A percentile compares a stretch with the other conserved stretches of the same genome.
These are phyloP conservation scores for Mikania micrantha DNA, from an alignment of 129 eudicot species.

Conservation along the genomic window DNA sequence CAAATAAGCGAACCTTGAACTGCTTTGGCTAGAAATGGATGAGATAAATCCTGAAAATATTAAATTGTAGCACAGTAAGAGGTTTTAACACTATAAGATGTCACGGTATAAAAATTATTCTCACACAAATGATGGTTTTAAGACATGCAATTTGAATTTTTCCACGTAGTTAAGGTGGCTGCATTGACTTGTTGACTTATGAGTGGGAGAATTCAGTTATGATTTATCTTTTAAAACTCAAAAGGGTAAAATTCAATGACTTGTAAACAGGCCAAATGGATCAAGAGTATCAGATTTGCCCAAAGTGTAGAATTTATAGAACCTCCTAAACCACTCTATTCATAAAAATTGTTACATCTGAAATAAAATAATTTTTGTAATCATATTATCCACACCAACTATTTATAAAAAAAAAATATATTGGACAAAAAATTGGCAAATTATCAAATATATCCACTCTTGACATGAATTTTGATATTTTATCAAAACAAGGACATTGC, in stretches of 20 bases:
- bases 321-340: background rate
- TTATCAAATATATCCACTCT: background rate
- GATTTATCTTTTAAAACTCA: background rate
- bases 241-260: background rate
- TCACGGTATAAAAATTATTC: background rate
- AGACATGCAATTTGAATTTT: background rate
- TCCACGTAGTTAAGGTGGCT: background rate
- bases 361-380: background rate
- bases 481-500: background rate
- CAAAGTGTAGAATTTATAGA: background rate
- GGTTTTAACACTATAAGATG: background rate
- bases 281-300: background rate
- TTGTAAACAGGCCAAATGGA: background rate
- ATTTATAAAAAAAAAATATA: background rate
- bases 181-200: background rate
- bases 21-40: conserved; percentile 69
- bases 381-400: background rate
- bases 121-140: conserved; percentile 1
- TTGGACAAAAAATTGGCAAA: background rate
- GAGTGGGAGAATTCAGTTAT: background rate
- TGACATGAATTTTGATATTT: background rate
- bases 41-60: conserved; percentile 64
- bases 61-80: conserved; percentile 2
- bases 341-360: background rate
- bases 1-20: conserved; percentile 55